Evolutionary conservation across 192 early-diverging fungal species (phyloP).

Genomic region (Kickxella alabastrina): DNA sequence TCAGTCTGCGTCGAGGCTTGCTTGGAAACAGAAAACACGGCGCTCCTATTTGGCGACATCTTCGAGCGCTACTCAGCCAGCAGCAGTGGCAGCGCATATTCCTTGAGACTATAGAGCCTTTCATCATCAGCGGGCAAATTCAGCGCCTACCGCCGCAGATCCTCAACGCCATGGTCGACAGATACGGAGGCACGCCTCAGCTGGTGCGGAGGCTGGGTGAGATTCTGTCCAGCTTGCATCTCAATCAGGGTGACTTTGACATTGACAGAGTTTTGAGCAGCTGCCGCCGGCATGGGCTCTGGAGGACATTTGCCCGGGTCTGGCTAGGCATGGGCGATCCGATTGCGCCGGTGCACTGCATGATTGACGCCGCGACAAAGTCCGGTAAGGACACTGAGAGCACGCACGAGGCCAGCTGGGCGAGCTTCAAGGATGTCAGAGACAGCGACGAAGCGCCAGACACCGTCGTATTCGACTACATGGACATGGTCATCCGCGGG

Average conservation of each 20-base stretch:
- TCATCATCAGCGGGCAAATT: conserved; percentile 36
- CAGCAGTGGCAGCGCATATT: conserved; percentile 7
- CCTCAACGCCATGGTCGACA: conserved; percentile 39
- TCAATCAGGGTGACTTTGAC: conserved; percentile 46
- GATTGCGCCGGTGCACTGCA: conserved; percentile 24
- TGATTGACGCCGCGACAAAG: conserved; percentile 16
- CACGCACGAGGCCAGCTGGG: not conserved
- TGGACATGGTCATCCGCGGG: conserved; percentile 44
- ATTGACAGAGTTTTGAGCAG: conserved; percentile 38
- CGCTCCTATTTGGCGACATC: conserved; percentile 37
- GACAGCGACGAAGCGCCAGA: conserved; percentile 24
- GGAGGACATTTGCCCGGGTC: conserved; percentile 52
- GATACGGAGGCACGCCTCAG: conserved; percentile 20
- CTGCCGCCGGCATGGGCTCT: conserved; percentile 34
- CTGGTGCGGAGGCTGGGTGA: conserved; percentile 38
- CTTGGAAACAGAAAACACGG: conserved; percentile 15
- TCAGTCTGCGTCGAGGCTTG: conserved; percentile 36
- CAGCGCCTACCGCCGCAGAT: conserved; percentile 27
- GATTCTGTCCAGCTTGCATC: conserved; percentile 18
- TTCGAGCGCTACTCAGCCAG: conserved; percentile 26
- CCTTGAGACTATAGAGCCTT: conserved; percentile 43
- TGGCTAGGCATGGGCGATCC: conserved; percentile 48
- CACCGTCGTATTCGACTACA: conserved; percentile 38
- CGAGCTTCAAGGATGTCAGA: not conserved
- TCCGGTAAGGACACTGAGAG: not conserved